Percentiles rank a stretch among this genome's conserved stretches.
phyloP scores from a whole-genome alignment of 352 stramenopile species.

The Globisporangium apiculatum region DNA sequence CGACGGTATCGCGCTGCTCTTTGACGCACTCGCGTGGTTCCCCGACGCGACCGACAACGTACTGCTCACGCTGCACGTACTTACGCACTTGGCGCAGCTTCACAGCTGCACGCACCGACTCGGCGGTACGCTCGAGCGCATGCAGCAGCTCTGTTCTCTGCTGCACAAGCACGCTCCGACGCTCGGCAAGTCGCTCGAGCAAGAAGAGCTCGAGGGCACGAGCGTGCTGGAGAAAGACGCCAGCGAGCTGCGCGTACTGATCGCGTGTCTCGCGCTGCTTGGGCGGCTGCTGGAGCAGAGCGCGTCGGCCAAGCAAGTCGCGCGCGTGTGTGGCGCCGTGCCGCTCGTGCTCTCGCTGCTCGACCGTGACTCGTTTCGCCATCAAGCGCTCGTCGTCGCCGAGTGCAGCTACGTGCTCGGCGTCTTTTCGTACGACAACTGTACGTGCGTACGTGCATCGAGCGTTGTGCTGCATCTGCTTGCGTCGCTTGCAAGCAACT shows the following conservation, averaged over 20 bases:
- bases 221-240: slow-evolving; percentile 6
- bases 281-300: slow-evolving; percentile 22
- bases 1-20: slow-evolving; percentile 19
- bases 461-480: neutral
- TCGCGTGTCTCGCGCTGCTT: slow-evolving; percentile 13
- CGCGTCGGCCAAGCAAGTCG: slow-evolving; percentile 28
- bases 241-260: slow-evolving; percentile 10
- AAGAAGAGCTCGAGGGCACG: slow-evolving; percentile 8
- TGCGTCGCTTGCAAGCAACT: too few relatives aligned
- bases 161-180: slow-evolving; percentile 15
- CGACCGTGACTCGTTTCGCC: slow-evolving; percentile 17
- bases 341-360: slow-evolving; percentile 24
- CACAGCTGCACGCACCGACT: slow-evolving; percentile 20
- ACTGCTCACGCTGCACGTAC: slow-evolving; percentile 21
- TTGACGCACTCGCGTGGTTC: slow-evolving; percentile 23
- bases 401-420: slow-evolving; percentile 53
- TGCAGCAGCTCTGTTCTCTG: slow-evolving; percentile 21
- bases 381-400: slow-evolving; percentile 24
- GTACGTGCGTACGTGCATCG: slow-evolving; percentile 18
- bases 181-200: slow-evolving; percentile 3
- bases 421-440: slow-evolving; percentile 48
- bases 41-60: slow-evolving; percentile 12
- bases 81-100: slow-evolving; percentile 22
- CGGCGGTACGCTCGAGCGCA: slow-evolving; percentile 13
- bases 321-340: slow-evolving; percentile 20